Base-by-base conservation (phyloP, 371 early-diverging fungal species). In the Rhizopus microsporus region DNA sequence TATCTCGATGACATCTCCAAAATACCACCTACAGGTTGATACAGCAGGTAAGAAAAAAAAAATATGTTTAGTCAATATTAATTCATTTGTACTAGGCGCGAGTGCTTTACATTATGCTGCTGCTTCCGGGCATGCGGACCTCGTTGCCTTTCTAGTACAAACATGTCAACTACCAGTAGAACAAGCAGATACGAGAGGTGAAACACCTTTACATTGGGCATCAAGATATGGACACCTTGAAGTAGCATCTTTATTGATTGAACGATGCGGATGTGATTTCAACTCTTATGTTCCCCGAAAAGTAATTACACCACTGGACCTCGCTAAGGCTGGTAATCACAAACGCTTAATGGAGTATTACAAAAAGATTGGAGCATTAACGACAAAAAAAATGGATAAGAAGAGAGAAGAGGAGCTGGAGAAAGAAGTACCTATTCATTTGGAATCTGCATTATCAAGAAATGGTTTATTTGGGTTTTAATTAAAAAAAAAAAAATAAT, bases 101-200 rank as follows among this genome's bases (percentile, higher is more conserved):
- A 73, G 66, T 37, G 74, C 69, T 0, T 47, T 78, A 9, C 78
- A 78, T 59, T 78, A 78, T 60, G 78, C 78, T 15, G 67, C 74
- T 34, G 66, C 72, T 7, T 69, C 75, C 9, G 78, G 78, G 43
- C 75, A 78, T 56, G 63, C 74, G 5, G 74, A 71, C 42, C 60
- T 77, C 15, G 74, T 74, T 32, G 63, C 66, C 6, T 69, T 59
- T 50, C 54, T 77, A 33, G 56, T 63, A 4, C 59, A 68, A 34
- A 60, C 64, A 10, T 77, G 74, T 44, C 69, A 69, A 30, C 65
- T 77, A 45, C 64, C 66, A 0, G 60, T 74, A 1, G 60, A 69
- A 32, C 69, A 65, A 52, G 44, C 53, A 15, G 74, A 78, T 54
- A 52, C 64, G 12, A 62, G 67, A 31, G 74, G 68, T 7, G 75